Base-by-base conservation (phyloP, 1,284 basidiomycete genomes). In the Fistulina hepatica region DNA sequence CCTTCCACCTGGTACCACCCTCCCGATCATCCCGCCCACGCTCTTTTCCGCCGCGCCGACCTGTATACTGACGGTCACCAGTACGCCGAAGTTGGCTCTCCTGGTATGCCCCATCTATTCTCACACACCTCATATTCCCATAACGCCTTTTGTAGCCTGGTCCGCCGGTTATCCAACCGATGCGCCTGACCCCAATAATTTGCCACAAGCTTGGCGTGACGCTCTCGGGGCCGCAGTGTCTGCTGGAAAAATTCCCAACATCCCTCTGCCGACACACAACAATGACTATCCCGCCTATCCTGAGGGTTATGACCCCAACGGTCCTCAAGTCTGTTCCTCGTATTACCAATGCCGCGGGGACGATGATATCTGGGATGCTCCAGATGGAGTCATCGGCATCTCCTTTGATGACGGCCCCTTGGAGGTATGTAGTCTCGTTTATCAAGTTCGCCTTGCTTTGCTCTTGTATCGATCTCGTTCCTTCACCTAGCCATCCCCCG, bases 321-420 rank as follows among this genome's bases (percentile, higher is more conserved):
- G 70, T 34, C 52, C 59, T 5, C 48, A 60, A 6, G 61, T 86
- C 40, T 86, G 82, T 58, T 82, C 82, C 3, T 62, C 73, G 6
- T 75, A 75, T 0, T 73, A 71, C 57, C 70, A 76, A 49, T 89
- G 85, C 13, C 28, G 28, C 55, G 51, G 59, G 32, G 69, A 63
- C 39, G 73, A 58, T 12, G 77, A 83, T 48, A 51, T 83, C 36
- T 85, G 79, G 79, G 73, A 86, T 47, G 79, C 73, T 3, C 83
- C 82, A 2, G 51, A 65, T 24, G 73, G 74, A 19, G 53, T 63
- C 21, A 59, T 83, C 44, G 78, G 60, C 3, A 62, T 71, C 34
- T 65, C 73, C 37, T 85, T 88, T 52, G 88, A 91, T 52, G 88
- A 91, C 54, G 88, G 88, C 5, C 88, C 88, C 0, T 63, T 68